These are phyloP conservation scores for Bassia scoparia DNA, from an alignment of 148 eudicot species.

Conservation along the genomic window DNA sequence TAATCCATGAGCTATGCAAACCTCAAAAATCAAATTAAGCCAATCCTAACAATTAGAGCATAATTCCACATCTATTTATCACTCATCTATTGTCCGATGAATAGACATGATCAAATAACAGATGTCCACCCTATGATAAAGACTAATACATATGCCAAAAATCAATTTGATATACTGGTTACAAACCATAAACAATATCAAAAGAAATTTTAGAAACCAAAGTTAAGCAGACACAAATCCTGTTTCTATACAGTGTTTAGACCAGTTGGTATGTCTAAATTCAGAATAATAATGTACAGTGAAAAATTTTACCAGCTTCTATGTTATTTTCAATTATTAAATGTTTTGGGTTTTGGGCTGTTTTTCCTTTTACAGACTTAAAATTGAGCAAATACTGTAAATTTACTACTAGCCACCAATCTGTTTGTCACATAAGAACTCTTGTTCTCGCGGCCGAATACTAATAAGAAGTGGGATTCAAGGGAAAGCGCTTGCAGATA, in stretches of 20 bases:
- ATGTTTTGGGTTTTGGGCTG: neutral
- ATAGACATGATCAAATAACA: neutral
- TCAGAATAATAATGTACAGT: constrained; percentile 3
- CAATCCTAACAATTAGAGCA: no score
- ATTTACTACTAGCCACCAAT: constrained; percentile 17
- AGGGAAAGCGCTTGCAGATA: constrained; percentile 21
- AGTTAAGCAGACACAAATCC: constrained; percentile 4
- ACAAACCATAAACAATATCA: neutral
- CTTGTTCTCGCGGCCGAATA: constrained; percentile 40
- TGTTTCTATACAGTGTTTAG: neutral
- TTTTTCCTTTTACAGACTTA: neutral
- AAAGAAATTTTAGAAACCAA: neutral
- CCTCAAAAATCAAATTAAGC: no score
- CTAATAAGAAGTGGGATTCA: constrained; percentile 17
- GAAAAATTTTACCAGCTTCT: constrained; percentile 8
- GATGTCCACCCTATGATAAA: neutral
- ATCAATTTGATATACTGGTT: constrained; percentile 1
- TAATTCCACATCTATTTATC: no score
- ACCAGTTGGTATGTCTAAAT: constrained; percentile 2
- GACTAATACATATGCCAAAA: no score
- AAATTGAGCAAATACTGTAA: constrained; percentile 2
- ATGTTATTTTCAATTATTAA: neutral
- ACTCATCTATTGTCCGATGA: no score
- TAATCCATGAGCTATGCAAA: no score
- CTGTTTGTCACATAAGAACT: constrained; percentile 18